Evolutionary conservation across 2,329 filamentous ascomycete species (phyloP), one percentile per base, ranked within the genome.

Genomic region (Penicillium sp.): DNA sequence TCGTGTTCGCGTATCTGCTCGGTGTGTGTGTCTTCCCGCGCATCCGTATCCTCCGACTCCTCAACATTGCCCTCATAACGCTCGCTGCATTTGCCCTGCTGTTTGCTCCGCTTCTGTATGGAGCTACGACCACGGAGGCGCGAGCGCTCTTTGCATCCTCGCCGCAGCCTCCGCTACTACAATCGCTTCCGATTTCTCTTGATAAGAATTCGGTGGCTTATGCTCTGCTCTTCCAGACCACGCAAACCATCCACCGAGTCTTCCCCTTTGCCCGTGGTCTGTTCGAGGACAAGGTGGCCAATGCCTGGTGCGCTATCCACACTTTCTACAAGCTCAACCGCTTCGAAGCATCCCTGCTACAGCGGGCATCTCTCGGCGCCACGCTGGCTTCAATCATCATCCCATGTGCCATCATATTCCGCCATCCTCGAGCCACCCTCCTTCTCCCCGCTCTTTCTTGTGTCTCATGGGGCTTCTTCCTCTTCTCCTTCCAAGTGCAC

Each of bases 281-380:
- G 6, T 99, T 98, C 70, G 96, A 99, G 78, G 95, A 98, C 80
- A 99, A 99, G 77, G 96, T 99, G 19, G 95, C 95, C 70, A 99
- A 99, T 73, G 89, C 97, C 70, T 99, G 95, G 95, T 99, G 95
- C 73, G 89, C 92, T 4, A 82, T 94, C 56, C 96, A 98, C 73
- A 89, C 95, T 0, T 83, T 96, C 56, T 83, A 96, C 78, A 99
- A 99, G 78, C 85, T 99, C 39, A 85, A 90, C 62, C 80, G 85
- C 18, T 95, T 92, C 65, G 87, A 91, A 0, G 76, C 86, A 2
- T 82, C 84, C 7, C 74, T 92, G 6, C 85, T 99, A 33, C 92
- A 96, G 72, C 86, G 86, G 54, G 85, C 87, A 1, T 91, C 95
- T 2, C 82, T 97, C 1, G 78, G 83, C 0, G 84, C 89, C 1